phyloP scores from a whole-genome alignment of 2,329 filamentous ascomycete species.

The Colletotrichum sp. region DNA sequence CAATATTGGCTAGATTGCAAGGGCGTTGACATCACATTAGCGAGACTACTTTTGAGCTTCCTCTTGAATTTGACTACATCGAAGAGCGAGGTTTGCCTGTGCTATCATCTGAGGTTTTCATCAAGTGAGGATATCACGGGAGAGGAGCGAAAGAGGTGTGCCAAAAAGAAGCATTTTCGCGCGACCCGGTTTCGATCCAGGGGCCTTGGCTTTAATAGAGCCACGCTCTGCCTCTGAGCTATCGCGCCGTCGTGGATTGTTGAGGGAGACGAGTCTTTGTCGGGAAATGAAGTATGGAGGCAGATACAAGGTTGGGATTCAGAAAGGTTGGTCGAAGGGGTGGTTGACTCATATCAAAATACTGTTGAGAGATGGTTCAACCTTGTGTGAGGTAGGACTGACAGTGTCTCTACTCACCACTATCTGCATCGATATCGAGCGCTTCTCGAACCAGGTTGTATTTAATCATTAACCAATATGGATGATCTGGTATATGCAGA shows the following conservation, averaged over 20 bases:
- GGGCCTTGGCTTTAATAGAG: not conserved
- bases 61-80: not conserved
- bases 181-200: not conserved
- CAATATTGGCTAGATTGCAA: not conserved
- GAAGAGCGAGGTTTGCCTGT: not conserved
- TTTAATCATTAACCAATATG: too few relatives aligned
- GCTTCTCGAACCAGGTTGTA: not conserved
- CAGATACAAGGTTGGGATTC: not conserved
- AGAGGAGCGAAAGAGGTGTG: not conserved
- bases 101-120: accelerated
- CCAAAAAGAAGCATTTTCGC: not conserved
- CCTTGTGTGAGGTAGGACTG: too few relatives aligned
- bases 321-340: not conserved
- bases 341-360: not conserved
- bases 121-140: not conserved
- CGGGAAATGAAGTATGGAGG: not conserved
- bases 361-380: too few relatives aligned
- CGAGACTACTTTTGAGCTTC: not conserved
- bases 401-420: not conserved
- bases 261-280: not conserved
- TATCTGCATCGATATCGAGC: not conserved
- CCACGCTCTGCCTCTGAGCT: not conserved
- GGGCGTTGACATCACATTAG: not conserved
- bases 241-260: not conserved
- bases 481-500: too few relatives aligned